These are phyloP conservation scores for Lachnum nothofagi DNA, from an alignment of 2,329 filamentous ascomycete species.

Conservation along the genomic window DNA sequence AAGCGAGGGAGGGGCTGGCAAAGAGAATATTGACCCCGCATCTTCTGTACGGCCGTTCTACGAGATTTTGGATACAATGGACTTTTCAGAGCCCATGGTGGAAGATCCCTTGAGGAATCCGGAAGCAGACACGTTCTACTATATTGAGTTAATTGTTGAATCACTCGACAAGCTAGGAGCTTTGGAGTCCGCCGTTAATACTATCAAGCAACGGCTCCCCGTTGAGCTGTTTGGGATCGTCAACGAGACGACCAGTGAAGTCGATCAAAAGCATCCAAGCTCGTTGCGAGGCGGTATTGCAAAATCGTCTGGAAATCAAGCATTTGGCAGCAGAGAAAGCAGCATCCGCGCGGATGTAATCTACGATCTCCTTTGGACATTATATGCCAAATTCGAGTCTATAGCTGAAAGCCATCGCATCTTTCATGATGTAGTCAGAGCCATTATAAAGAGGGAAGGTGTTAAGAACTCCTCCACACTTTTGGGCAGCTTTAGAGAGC, in stretches of 20 bases:
- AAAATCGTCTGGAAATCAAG: constrained; percentile 52
- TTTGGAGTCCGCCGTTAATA: constrained; percentile 80
- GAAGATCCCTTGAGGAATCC: constrained; percentile 92
- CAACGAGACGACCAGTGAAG: constrained; percentile 89
- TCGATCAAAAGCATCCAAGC: constrained; percentile 87
- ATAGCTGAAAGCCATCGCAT: constrained; percentile 94
- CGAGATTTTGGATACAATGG: constrained; percentile 54
- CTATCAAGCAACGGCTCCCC: constrained; percentile 84
- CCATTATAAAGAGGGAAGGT: constrained; percentile 78
- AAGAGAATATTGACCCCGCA: constrained; percentile 41
- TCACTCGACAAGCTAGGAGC: constrained; percentile 83
- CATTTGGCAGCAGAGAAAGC: constrained; percentile 65
- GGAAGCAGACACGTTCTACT: constrained; percentile 91
- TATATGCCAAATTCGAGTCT: constrained; percentile 95
- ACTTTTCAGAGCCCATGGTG: constrained; percentile 57
- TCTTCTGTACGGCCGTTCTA: constrained; percentile 50
- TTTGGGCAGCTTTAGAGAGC: constrained; percentile 84
- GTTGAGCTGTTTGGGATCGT: constrained; percentile 92
- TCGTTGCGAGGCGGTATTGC: constrained; percentile 53
- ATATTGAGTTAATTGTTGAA: constrained; percentile 82
- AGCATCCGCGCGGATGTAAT: constrained; percentile 79
- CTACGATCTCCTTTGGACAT: constrained; percentile 82
- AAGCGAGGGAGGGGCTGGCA: constrained; percentile 48
- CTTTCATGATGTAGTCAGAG: constrained; percentile 84
- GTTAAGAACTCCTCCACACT: constrained; percentile 57